Evolutionary conservation across 2,329 filamentous ascomycete species (phyloP).

Genomic region (Cadophora luteo-olivacea): DNA sequence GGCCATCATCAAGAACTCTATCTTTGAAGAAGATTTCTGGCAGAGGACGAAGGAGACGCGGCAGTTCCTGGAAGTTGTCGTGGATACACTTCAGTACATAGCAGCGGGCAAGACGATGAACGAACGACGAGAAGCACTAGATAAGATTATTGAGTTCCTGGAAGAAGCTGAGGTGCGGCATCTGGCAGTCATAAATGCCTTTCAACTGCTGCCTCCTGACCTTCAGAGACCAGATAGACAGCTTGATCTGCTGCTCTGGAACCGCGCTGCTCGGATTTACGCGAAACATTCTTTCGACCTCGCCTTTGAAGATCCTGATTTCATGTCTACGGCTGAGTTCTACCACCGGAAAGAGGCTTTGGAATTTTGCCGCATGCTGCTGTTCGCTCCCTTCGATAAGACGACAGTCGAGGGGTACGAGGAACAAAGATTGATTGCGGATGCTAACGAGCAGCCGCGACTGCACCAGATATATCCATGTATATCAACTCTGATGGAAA

Average conservation of each 20-base stretch:
- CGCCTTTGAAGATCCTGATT: constrained; percentile 46
- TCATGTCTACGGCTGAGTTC: not conserved
- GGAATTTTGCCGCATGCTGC: constrained; percentile 1
- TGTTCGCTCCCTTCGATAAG: not conserved
- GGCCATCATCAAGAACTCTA: not conserved
- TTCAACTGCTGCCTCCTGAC: not conserved
- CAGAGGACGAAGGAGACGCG: not conserved
- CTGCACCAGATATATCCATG: not conserved
- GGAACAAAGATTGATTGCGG: not conserved
- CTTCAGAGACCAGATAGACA: not conserved
- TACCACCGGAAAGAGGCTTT: not conserved
- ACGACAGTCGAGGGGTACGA: not conserved
- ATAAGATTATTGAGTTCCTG: constrained; percentile 54
- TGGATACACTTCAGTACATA: not conserved
- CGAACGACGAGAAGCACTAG: constrained; percentile 31
- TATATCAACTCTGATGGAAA: not conserved
- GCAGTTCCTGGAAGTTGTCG: not conserved
- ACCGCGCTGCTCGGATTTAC: not conserved
- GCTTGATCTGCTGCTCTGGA: not conserved
- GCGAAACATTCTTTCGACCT: constrained; percentile 57
- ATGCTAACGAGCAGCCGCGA: not conserved
- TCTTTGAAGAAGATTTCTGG: constrained; percentile 1
- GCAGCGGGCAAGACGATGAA: not conserved
- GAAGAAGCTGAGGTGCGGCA: constrained; percentile 55
- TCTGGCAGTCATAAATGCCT: constrained; percentile 35